Evolutionary conservation across 2,329 filamentous ascomycete species (phyloP), one percentile per base, ranked within the genome.

Genomic region (Phaeosphaeria sp.): DNA sequence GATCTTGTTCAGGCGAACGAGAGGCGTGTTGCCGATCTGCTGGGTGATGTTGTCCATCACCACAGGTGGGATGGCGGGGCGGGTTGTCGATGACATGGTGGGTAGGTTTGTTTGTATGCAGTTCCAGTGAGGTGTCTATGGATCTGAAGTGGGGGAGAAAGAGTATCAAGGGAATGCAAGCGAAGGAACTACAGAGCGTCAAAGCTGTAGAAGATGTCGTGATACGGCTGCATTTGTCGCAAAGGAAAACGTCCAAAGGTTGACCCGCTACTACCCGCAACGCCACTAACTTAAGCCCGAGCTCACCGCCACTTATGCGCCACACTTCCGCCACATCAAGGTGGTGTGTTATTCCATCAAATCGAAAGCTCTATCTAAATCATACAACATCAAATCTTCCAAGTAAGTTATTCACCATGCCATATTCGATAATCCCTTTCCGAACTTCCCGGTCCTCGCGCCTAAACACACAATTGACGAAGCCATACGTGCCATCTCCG

Each of bases 21-120:
- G 88, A n/a, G 95, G 95, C 42, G 94, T 97, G 79, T 96, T 94
- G 73, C 93, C 94, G 70, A 99, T 97, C 66, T 97, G 88, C 79
- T 97, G 89, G 46, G 89, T 91, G 64, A 93, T 91, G 55, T 87
- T 89, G 71, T 87, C 79, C 78, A 88, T 84, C 56, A 84, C 82
- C 61, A 82, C 80, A 2, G 86, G 85, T 45, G 85, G 84, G 59
- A 83, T 76, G 59, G 80, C 80, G 63, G 83, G 80, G 61, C 76
- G 78, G 21, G 82, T 84, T 52, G 71, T 79, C 42, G 80, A 79
- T 46, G 81, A 80, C 82, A 84, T 84, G 46, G 17, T 66, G 51
- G 6, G 62, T 52, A 54, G 56, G 55, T 24, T 33, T 33, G 2
- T 6, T 6, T 18, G n/a, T 53, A 47, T n/a, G 47, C 27, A 45